phyloP scores from a whole-genome alignment of 306 rosid species.

The Trichosanthes truncata region DNA sequence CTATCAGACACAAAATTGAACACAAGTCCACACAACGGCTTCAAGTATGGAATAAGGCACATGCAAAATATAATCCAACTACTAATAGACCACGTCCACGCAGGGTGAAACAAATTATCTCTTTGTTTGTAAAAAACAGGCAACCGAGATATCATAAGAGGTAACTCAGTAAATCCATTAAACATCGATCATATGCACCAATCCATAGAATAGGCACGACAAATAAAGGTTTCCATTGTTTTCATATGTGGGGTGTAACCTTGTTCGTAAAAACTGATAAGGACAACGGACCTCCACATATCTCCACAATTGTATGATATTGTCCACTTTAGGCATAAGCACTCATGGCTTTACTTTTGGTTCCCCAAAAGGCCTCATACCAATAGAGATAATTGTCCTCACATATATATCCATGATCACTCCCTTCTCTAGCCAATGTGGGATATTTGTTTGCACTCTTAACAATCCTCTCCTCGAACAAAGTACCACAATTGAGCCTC shows the following conservation, averaged over 20 bases:
- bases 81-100: constrained; percentile 74
- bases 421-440: too few relatives aligned
- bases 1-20: too few relatives aligned
- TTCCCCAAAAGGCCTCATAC: too few relatives aligned
- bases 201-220: constrained; percentile 63
- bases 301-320: too few relatives aligned
- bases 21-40: constrained; percentile 62
- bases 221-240: constrained; percentile 51
- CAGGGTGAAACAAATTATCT: constrained; percentile 70
- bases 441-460: too few relatives aligned
- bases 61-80: constrained; percentile 71
- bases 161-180: constrained; percentile 69
- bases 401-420: too few relatives aligned
- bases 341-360: too few relatives aligned
- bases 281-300: too few relatives aligned
- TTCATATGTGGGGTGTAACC: constrained; percentile 54
- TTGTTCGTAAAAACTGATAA: constrained; percentile 38
- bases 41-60: constrained; percentile 68
- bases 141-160: constrained; percentile 64
- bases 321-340: too few relatives aligned
- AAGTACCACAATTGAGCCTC: too few relatives aligned
- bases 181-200: constrained; percentile 89
- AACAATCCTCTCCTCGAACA: too few relatives aligned
- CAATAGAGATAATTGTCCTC: too few relatives aligned
- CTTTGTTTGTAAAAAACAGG: constrained; percentile 85